phyloP scores from a whole-genome alignment of 768 basidiomycete species.

The Kwoniella botswanensis region DNA sequence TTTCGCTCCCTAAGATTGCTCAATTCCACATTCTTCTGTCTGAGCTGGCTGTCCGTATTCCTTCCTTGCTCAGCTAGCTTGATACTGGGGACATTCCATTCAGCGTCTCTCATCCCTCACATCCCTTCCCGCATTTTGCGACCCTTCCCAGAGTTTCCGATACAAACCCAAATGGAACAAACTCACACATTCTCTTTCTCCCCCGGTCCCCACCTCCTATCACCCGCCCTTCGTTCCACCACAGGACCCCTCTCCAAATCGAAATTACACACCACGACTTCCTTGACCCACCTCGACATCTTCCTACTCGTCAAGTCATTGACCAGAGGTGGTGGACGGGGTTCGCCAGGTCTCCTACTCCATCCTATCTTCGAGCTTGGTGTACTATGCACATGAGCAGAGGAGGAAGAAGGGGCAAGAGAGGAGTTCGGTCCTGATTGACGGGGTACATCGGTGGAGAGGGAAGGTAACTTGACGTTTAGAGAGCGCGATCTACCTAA shows the following conservation, averaged over 20 bases:
- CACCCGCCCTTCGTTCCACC: conserved; percentile 72
- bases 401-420: background rate
- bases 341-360: conserved; percentile 45
- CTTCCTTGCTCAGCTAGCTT: too few relatives aligned
- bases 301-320: conserved; percentile 1
- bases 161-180: background rate
- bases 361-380: conserved; percentile 38
- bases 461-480: conserved; percentile 30
- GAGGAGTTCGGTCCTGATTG: conserved; percentile 8
- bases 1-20: too few relatives aligned
- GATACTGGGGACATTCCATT: too few relatives aligned
- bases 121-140: too few relatives aligned
- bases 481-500: conserved; percentile 31
- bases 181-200: conserved; percentile 84
- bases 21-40: too few relatives aligned
- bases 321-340: conserved; percentile 49
- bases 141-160: too few relatives aligned
- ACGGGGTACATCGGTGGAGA: conserved; percentile 2
- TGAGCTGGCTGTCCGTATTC: too few relatives aligned
- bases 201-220: conserved; percentile 67
- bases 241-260: conserved; percentile 86
- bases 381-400: background rate
- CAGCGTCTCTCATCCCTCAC: too few relatives aligned
- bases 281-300: conserved; percentile 56
- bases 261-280: conserved; percentile 67